Conservation (phyloP, 352 stramenopile genomes). For the Ophiocytium majus region DNA sequence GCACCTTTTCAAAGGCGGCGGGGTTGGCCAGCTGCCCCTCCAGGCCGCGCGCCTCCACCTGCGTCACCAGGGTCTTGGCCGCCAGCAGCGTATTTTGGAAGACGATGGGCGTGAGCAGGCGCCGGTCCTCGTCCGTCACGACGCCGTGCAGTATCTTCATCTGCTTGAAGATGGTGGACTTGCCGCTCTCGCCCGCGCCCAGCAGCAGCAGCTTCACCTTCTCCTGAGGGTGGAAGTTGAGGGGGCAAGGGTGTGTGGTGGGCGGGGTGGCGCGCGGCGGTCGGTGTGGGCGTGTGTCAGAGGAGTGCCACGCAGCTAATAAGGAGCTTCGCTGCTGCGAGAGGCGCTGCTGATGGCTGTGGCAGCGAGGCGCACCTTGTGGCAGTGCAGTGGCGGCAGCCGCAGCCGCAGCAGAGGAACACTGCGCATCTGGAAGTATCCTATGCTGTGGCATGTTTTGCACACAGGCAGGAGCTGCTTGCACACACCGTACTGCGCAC, state of each 20-base stretch:
- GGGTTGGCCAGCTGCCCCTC: constrained; percentile 39
- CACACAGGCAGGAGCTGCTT: too few species aligned
- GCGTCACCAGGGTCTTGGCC: constrained; percentile 78
- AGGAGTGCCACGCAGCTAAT: neutral
- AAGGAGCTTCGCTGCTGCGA: neutral
- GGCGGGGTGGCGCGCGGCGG: neutral
- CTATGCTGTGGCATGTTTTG: too few species aligned
- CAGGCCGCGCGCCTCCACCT: too few species aligned
- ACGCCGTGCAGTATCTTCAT: constrained; percentile 62
- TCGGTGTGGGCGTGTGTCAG: neutral
- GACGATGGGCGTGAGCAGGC: constrained; percentile 76
- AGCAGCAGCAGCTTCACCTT: constrained; percentile 91
- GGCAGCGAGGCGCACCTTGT: neutral
- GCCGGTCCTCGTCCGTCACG: constrained; percentile 76
- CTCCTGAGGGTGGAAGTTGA: constrained; percentile 26
- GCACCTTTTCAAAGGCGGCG: constrained; percentile 75
- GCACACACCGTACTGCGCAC: too few species aligned
- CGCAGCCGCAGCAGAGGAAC: neutral
- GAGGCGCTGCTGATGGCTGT: neutral
- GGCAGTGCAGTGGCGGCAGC: neutral
- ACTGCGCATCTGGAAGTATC: too few species aligned
- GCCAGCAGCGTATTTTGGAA: constrained; percentile 82
- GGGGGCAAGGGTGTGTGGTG: neutral
- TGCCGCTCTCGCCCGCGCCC: constrained; percentile 84
- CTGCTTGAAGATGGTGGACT: constrained; percentile 88